Evolutionary conservation across 2,329 filamentous ascomycete genomes (phyloP).

Genomic region (Cercospora janseana): DNA sequence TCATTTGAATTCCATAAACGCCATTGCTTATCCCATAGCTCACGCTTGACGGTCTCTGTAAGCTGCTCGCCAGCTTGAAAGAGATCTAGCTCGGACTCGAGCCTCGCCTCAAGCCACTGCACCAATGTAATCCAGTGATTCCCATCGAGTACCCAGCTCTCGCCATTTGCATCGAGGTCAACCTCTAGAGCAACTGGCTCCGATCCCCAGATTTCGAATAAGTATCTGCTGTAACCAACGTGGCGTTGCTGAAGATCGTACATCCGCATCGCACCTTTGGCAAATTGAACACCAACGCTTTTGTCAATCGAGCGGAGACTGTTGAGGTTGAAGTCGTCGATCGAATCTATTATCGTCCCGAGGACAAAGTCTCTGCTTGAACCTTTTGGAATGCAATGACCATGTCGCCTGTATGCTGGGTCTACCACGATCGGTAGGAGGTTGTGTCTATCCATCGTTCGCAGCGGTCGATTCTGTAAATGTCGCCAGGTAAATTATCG

Average conservation of each 20-base stretch:
- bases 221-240: background rate
- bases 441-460: background rate
- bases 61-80: background rate
- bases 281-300: background rate
- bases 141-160: background rate
- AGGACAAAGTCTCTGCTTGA: background rate
- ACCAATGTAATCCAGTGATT: background rate
- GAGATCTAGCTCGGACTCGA: background rate
- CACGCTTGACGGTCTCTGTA: background rate
- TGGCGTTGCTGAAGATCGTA: background rate
- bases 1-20: slow-evolving; percentile 13
- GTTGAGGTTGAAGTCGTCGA: slow-evolving; percentile 1
- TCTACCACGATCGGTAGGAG: background rate
- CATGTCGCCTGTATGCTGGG: background rate
- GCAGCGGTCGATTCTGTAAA: background rate
- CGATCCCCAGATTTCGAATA: background rate
- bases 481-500: no score
- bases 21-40: slow-evolving; percentile 18
- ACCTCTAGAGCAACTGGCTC: background rate
- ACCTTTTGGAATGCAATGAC: background rate
- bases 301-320: background rate
- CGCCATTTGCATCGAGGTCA: background rate
- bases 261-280: background rate
- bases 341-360: background rate
- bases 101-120: background rate